A percentile compares a stretch with the other conserved stretches of the same genome.
Conservation (phyloP, 192 early-diverging fungal genomes). For the Neocallimastix lanati region DNA sequence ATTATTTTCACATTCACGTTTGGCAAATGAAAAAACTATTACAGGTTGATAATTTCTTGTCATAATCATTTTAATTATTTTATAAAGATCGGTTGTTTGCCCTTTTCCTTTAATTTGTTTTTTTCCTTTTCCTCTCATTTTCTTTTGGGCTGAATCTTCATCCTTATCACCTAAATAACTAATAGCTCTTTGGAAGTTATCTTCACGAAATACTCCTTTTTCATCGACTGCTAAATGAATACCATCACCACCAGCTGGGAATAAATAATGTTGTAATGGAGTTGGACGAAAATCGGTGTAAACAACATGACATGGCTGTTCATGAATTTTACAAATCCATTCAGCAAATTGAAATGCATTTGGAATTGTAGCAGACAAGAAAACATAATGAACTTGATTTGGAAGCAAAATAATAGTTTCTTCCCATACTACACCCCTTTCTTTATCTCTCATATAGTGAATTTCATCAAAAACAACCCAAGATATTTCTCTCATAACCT, state of each 20-base stretch:
- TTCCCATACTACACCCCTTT: constrained; percentile 97
- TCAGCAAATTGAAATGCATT: constrained; percentile 98
- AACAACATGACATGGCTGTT: constrained; percentile 95
- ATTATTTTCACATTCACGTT: constrained; percentile 79
- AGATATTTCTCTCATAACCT: constrained; percentile 87
- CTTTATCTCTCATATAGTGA: constrained; percentile 94
- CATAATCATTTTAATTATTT: constrained; percentile 92
- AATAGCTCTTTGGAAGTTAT: constrained; percentile 87
- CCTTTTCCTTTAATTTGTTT: constrained; percentile 22
- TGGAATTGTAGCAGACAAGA: constrained; percentile 95
- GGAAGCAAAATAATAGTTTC: constrained; percentile 93
- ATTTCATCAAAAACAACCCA: constrained; percentile 99
- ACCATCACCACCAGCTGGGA: constrained; percentile 75
- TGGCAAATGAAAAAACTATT: constrained; percentile 91
- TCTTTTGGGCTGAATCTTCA: background rate
- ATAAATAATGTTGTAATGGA: constrained; percentile 91
- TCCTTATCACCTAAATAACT: constrained; percentile 31
- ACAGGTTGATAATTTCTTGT: constrained; percentile 91
- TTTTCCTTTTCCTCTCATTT: constrained; percentile 15
- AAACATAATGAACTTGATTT: constrained; percentile 77
- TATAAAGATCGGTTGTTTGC: constrained; percentile 60
- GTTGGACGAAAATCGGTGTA: constrained; percentile 95
- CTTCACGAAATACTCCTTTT: constrained; percentile 81
- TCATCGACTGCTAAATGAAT: constrained; percentile 94
- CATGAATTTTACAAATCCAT: constrained; percentile 90